Base-by-base conservation (phyloP, 2,329 filamentous ascomycete species). In the Trichoderma atroviride region DNA sequence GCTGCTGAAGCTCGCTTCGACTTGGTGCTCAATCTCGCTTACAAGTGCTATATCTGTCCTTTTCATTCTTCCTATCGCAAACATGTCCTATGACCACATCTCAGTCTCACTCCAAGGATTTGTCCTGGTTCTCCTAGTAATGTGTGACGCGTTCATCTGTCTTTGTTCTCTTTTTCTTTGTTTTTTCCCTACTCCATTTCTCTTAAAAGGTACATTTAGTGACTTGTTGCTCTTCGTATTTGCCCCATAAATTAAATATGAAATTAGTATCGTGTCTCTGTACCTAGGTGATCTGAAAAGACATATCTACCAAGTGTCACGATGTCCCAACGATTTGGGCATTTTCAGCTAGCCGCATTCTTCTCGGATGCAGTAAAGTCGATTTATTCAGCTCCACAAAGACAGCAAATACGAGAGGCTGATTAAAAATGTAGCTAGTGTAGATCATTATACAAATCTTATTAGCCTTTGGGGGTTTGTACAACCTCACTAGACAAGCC, bases 401-500 rank as follows among this genome's bases (percentile, higher is more conserved):
- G 40, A n/a, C 40, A 2, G 27, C 19, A 43, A 10, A 11, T 35
- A 5, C 1, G 10, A 50, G 22, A 50, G 47, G 2, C 35, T 19
- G 27, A 27, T 22, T 43, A 1, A 7, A 31, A 22, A 24, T 19
- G 14, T n/a, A 31, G 31, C 11, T 10, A 16, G 31, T 11, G n/a
- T 24, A 35, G 10, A 37, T 33, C 61, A 13, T 0, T 27, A 2
- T 27, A 27, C 27, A 27, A 27, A 27, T 27, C 27, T 27, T 2
- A 27, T 27, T 2, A 27, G 27, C 27, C 27, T 27, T 27, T 2
- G 27, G 27, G 27, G 27, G 2, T 2, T 27, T 27, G 62, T 47
- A 27, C 62, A 47, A 65, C 62, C 37, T 56, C 62, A 50, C 55
- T 37, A 50, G 29, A 9, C 35, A 66, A 55, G 47, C 62, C 53